A percentile compares a stretch with the other conserved stretches of the same genome.
These are phyloP conservation scores for Hortiboletus rubellus DNA, from an alignment of 1,284 basidiomycete genomes.

Conservation along the genomic window DNA sequence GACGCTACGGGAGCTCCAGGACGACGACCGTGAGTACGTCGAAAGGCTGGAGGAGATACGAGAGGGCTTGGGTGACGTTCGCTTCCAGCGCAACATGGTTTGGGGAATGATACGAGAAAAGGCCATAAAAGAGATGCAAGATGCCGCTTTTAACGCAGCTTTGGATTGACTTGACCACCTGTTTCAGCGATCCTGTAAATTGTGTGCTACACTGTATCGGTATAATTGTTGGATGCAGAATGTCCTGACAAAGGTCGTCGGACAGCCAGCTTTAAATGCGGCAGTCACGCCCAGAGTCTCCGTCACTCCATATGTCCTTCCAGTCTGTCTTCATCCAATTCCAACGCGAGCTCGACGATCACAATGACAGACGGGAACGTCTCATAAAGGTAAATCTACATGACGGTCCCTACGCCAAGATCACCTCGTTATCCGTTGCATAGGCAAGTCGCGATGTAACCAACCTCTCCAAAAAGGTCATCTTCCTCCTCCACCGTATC, in stretches of 20 bases:
- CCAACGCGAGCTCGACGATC: slow-evolving; percentile 70
- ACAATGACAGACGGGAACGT: slow-evolving; percentile 75
- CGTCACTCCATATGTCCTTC: slow-evolving; percentile 30
- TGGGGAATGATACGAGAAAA: slow-evolving; percentile 73
- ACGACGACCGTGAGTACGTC: slow-evolving; percentile 78
- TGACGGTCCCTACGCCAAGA: not conserved
- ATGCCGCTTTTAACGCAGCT: slow-evolving; percentile 49
- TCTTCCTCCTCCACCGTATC: slow-evolving; percentile 89
- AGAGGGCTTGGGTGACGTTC: slow-evolving; percentile 69
- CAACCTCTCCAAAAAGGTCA: slow-evolving; percentile 90
- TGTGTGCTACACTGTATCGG: not conserved
- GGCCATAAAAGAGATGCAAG: slow-evolving; percentile 72
- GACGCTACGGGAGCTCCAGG: slow-evolving; percentile 70
- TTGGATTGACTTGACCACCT: slow-evolving; percentile 22
- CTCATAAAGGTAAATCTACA: slow-evolving; percentile 71
- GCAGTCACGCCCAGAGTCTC: not conserved
- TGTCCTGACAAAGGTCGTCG: not conserved
- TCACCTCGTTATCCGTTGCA: not conserved
- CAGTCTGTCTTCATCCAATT: slow-evolving; percentile 55
- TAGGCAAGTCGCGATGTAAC: slow-evolving; percentile 86
- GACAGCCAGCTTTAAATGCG: too few relatives aligned
- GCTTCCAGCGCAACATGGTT: slow-evolving; percentile 64
- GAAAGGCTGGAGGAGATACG: slow-evolving; percentile 78
- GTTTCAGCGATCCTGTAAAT: not conserved
- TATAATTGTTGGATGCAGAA: slow-evolving; percentile 1